Base-by-base conservation (phyloP, 192 early-diverging fungal genomes). In the Coemansia sp. region DNA sequence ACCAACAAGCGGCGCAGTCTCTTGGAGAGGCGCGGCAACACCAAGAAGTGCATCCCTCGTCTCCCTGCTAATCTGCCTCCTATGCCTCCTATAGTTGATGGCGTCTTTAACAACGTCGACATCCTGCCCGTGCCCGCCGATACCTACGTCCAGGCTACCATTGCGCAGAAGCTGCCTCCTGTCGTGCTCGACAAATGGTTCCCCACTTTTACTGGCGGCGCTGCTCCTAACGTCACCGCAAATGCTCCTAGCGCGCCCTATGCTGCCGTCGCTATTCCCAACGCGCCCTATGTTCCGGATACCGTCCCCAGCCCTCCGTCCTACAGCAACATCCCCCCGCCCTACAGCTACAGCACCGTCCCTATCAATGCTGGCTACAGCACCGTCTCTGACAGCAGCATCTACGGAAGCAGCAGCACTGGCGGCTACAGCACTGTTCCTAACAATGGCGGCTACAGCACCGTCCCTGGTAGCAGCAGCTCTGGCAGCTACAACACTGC, bases 111-210 rank as follows among this genome's bases (percentile, higher is more conserved):
- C 16, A 33, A 81, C 42, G 69, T 77, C 62, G 48, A 77, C 62
- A 37, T 36, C 11, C 23, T 77, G 13, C 56, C 50, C 12, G 52
- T 65, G 20, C 36, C 57, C 60, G 63, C 78, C 8, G 66, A 74
- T 55, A 53, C 64, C 12, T 71, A 65, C 41, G 68, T 81, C 35
- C 62, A 68, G 66, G 35, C 47, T n/a, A 61, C 64, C 43, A 42
- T 81, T 26, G 60, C 61, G 34, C 28, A 45, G 6, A 35, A 60
- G 59, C 42, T 73, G 52, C 75, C 79, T 0, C 25, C 35, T 5
- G 48, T 45, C 18, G 33, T 82, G 48, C 74, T 77, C 33, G 47
- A 65, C 68, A 82, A 82, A 71, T 82, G 75, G 74, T 82, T 82
- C 79, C 79, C 79, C 31, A 61, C 72, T 20, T 58, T 28, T 8